Evolutionary conservation across 805 yeast species (phyloP), one percentile per base, ranked within the genome.

Genomic region (Yueomyces sinensis): DNA sequence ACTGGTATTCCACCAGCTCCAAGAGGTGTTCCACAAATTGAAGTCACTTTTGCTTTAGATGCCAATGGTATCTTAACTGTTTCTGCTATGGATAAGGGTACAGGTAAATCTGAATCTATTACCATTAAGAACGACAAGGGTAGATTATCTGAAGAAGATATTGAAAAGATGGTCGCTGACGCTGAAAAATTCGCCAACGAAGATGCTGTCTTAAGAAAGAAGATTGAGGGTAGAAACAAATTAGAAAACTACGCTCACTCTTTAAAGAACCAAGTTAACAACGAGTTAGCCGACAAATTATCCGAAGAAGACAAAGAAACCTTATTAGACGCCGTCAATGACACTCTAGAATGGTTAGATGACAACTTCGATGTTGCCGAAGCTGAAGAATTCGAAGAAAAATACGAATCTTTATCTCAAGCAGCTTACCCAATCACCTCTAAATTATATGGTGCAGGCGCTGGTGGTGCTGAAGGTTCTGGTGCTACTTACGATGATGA

Each of bases 1-100:
- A 68, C 91, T 47, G 95, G 95, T 63, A 87, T 87, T 47, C 96
- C 96, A 58, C 95, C 96, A 53, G 95, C 95, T 33, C 95, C 95
- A 68, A 86, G 95, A 72, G 96, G 96, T 75, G 91, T 82, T 49
- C 96, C 97, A 59, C 95, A 86, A 70, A 81, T 87, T 51, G 96
- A 87, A 74, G 97, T 87, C 47, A 87, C 95, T 54, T 87, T 87
- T 60, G 96, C 87, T 59, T 68, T 87, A 56, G 97, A 87, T 64
- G 95, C 96, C 49, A 87, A 87, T 66, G 96, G 96, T 71, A 87
- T 87, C 66, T 70, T 87, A 66, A 87, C 86, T 66, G 96, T 87
- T 39, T 77, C 91, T 48, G 95, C 95, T 38, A 68, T 81, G 45
- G 96, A 86, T 58, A 86, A 86, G 69, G 95, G 91, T 55, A 83